phyloP scores from a whole-genome alignment of 108 stramenopile genomes.

The Nitzschia sp. region DNA sequence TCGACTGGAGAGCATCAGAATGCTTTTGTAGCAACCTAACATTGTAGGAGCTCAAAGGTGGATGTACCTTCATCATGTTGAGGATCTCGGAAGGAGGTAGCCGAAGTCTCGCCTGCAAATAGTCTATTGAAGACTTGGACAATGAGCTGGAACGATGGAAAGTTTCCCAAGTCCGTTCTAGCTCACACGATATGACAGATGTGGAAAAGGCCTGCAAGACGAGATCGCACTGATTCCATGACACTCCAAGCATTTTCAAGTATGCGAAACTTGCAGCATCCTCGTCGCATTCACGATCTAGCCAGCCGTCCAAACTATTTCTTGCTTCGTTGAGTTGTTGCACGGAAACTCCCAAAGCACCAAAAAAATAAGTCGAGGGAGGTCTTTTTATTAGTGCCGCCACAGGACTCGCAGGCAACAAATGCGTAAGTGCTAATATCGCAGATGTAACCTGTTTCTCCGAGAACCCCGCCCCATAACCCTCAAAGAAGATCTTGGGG shows the following conservation, averaged over 20 bases:
- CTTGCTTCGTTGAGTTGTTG: conserved; percentile 36
- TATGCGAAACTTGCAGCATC: conserved; percentile 45
- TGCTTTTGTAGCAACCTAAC: conserved; percentile 29
- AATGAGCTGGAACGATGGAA: conserved; percentile 19
- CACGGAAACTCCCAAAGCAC: conserved; percentile 22
- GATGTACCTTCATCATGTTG: conserved; percentile 46
- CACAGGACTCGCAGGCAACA: conserved; percentile 43
- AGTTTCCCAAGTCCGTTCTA: conserved; percentile 52
- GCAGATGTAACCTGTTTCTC: conserved; percentile 34
- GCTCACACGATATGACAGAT: conserved; percentile 36
- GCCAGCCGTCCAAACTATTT: conserved; percentile 21
- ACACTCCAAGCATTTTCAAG: conserved; percentile 36
- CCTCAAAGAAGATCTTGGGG: conserved; percentile 16
- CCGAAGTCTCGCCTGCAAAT: conserved; percentile 42
- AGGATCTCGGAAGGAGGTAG: conserved; percentile 38
- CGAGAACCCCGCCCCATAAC: conserved; percentile 55
- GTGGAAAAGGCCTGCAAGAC: conserved; percentile 34
- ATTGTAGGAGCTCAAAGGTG: conserved; percentile 43
- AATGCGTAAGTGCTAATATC: conserved; percentile 43
- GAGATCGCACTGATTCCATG: conserved; percentile 42
- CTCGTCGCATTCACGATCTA: conserved; percentile 35
- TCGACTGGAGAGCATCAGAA: conserved; percentile 40
- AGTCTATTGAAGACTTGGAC: conserved; percentile 32
- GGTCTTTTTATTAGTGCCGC: conserved; percentile 32
- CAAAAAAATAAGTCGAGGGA: conserved; percentile 35